These are phyloP conservation scores for Crithidia expoeki DNA, from an alignment of 208 protist species.

Conservation along the genomic window DNA sequence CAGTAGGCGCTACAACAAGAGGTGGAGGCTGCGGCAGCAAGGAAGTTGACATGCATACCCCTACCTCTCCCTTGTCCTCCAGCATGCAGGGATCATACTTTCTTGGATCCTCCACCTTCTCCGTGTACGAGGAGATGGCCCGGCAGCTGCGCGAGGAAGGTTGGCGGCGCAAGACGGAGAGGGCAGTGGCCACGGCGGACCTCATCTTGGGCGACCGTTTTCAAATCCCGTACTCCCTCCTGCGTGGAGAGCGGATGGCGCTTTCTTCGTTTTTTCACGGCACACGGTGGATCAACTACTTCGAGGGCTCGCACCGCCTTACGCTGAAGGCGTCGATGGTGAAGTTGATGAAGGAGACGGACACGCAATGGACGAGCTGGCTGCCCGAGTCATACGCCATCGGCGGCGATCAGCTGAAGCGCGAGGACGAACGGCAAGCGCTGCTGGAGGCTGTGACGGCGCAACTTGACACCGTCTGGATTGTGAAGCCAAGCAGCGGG, in stretches of 20 bases:
- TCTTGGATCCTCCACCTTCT: slow-evolving; percentile 67
- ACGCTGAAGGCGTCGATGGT: slow-evolving; percentile 88
- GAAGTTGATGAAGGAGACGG: slow-evolving; percentile 46
- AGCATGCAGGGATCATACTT: slow-evolving; percentile 39
- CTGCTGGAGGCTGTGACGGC: slow-evolving; percentile 43
- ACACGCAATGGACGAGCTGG: slow-evolving; percentile 55
- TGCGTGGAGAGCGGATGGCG: slow-evolving; percentile 66
- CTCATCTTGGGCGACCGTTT: slow-evolving; percentile 85
- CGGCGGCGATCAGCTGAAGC: slow-evolving; percentile 57
- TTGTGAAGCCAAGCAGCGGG: slow-evolving; percentile 87
- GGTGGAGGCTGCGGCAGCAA: background rate
- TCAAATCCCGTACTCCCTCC: slow-evolving; percentile 71
- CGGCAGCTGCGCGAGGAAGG: slow-evolving; percentile 56
- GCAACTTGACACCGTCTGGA: slow-evolving; percentile 63
- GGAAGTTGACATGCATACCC: background rate
- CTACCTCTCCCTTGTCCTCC: slow-evolving; percentile 9
- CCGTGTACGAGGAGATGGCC: slow-evolving; percentile 88
- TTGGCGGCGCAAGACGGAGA: slow-evolving; percentile 44
- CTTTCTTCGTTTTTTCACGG: slow-evolving; percentile 61
- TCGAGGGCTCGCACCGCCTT: slow-evolving; percentile 77
- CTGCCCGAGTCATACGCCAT: slow-evolving; percentile 83
- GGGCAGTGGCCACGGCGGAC: slow-evolving; percentile 47
- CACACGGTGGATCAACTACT: slow-evolving; percentile 89
- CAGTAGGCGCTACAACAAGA: too few species aligned
- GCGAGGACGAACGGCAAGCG: slow-evolving; percentile 53